These are phyloP conservation scores for Pythium coloratum DNA, from an alignment of 352 stramenopile species.

Conservation along the genomic window DNA sequence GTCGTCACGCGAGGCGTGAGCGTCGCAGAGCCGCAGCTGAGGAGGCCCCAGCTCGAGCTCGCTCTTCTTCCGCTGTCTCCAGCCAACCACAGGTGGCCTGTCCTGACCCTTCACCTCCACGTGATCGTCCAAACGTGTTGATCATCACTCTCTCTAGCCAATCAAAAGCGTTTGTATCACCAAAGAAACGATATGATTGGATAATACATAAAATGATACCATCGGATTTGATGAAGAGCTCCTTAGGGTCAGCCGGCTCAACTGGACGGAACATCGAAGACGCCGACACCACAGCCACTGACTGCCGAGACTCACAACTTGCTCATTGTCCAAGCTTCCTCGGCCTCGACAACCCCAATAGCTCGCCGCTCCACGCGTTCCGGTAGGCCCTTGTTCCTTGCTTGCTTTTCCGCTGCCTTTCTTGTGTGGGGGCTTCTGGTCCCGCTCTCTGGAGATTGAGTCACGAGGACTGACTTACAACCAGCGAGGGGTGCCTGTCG, in stretches of 20 bases:
- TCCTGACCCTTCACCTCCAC: too few relatives aligned
- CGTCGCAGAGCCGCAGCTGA: too few relatives aligned
- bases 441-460: conserved; percentile 5
- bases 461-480: conserved; percentile 33
- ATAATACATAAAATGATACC: neutral
- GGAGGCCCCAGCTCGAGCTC: too few relatives aligned
- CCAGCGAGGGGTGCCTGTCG: conserved; percentile 60
- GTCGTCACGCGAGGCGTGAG: too few relatives aligned
- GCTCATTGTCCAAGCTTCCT: conserved; percentile 16
- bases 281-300: neutral
- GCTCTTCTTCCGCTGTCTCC: neutral
- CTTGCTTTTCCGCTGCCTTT: conserved; percentile 6
- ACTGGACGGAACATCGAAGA: neutral
- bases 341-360: neutral
- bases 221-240: conserved; percentile 1
- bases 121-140: neutral
- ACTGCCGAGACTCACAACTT: neutral
- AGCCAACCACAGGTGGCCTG: neutral
- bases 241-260: neutral
- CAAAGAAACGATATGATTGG: neutral
- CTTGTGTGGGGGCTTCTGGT: neutral
- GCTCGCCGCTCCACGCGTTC: neutral
- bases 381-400: neutral
- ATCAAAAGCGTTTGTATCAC: conserved; percentile 10
- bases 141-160: conserved; percentile 9